Conservation (phyloP, 768 basidiomycete genomes). For the Serendipita indica region DNA sequence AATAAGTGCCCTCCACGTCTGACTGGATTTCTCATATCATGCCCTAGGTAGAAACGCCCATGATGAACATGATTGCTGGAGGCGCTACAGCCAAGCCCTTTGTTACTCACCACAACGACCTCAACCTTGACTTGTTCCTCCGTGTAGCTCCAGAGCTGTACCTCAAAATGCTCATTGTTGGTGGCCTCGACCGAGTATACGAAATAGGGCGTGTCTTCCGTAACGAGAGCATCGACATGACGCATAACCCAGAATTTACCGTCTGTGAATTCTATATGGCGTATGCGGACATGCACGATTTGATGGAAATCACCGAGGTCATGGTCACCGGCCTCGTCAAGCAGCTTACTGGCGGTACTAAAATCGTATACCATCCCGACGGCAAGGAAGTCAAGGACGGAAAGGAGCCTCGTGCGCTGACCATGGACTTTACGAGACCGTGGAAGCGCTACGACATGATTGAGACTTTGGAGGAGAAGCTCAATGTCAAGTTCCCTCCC, state of each 20-base stretch:
- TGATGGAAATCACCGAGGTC: conserved; percentile 93
- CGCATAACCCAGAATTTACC: conserved; percentile 98
- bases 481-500: conserved; percentile 81
- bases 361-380: conserved; percentile 78
- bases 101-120: conserved; percentile 97
- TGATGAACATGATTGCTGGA: conserved; percentile 91
- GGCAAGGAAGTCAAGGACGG: too few relatives aligned
- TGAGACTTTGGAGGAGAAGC: conserved; percentile 84
- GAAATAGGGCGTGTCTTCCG: conserved; percentile 97
- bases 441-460: conserved; percentile 99
- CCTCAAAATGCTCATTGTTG: conserved; percentile 93
- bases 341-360: conserved; percentile 69
- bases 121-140: conserved; percentile 89
- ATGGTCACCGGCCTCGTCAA: conserved; percentile 86
- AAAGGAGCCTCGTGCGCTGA: conserved; percentile 28
- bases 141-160: conserved; percentile 96
- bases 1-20: not conserved
- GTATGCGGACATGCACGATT: conserved; percentile 95
- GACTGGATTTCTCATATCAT: not conserved
- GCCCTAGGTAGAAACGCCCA: conserved; percentile 77
- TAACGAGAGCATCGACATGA: conserved; percentile 96
- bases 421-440: conserved; percentile 78
- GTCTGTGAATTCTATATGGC: conserved; percentile 99
- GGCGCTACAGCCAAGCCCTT: conserved; percentile 99
- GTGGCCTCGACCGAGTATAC: conserved; percentile 93